Conservation (phyloP, 2,329 filamentous ascomycete species). For the Aspergillus latus region DNA sequence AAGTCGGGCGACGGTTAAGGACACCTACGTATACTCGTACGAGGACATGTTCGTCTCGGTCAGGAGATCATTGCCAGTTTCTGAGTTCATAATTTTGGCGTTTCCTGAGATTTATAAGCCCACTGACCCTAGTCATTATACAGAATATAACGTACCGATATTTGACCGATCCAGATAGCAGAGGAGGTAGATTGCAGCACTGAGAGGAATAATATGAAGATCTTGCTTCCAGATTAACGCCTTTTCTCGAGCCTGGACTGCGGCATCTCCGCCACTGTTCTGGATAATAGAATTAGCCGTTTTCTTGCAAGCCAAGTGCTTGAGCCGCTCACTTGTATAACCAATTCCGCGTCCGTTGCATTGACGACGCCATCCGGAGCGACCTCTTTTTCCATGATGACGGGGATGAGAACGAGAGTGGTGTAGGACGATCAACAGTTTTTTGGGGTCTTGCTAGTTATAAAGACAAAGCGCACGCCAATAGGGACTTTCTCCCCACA, state of each 20-base stretch:
- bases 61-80: constrained; percentile 62
- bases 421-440: constrained; percentile 1
- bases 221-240: constrained; percentile 60
- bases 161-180: constrained; percentile 69
- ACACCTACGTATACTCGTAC: constrained; percentile 56
- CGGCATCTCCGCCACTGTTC: constrained; percentile 12
- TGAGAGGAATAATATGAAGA: constrained; percentile 62
- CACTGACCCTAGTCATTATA: background rate
- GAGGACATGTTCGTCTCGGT: constrained; percentile 61
- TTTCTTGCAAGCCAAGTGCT: background rate
- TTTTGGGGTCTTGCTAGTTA: constrained; percentile 1
- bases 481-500: constrained; percentile 8
- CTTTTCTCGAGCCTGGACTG: constrained; percentile 25
- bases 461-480: constrained; percentile 2
- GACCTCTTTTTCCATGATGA: constrained; percentile 25
- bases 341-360: constrained; percentile 17
- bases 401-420: background rate
- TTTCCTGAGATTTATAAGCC: constrained; percentile 44
- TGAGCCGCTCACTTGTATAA: constrained; percentile 8
- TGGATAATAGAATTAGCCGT: background rate
- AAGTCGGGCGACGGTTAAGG: background rate
- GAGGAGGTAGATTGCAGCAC: constrained; percentile 64
- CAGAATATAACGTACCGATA: constrained; percentile 51
- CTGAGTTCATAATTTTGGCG: constrained; percentile 64
- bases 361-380: constrained; percentile 17